These are phyloP conservation scores for Chaetomiaceae sp. DNA, from an alignment of 2,329 filamentous ascomycete genomes.

Conservation along the genomic window DNA sequence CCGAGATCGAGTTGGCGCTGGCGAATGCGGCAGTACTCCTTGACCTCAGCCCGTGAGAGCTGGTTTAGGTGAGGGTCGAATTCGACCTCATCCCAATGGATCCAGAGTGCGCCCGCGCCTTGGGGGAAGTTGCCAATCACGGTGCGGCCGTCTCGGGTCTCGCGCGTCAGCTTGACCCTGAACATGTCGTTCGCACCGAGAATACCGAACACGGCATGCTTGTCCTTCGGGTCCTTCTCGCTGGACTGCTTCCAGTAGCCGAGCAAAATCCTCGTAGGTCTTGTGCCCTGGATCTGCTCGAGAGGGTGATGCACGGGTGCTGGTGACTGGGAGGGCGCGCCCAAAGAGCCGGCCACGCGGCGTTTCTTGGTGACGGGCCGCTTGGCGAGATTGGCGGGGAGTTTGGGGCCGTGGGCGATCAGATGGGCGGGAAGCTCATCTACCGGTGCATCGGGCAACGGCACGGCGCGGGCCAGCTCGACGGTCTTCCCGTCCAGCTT, in stretches of 20 bases:
- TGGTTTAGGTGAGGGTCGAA: conserved; percentile 50
- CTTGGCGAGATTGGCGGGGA: conserved; percentile 27
- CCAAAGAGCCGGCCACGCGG: conserved; percentile 30
- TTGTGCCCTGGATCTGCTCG: conserved; percentile 45
- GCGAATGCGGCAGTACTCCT: conserved; percentile 58
- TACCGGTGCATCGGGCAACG: conserved; percentile 52
- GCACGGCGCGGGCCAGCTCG: conserved; percentile 43
- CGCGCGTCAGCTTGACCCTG: conserved; percentile 53
- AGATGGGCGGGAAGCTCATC: conserved; percentile 41
- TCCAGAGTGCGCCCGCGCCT: conserved; percentile 57
- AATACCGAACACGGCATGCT: conserved; percentile 58
- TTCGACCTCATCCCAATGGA: conserved; percentile 55
- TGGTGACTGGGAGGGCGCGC: conserved; percentile 7
- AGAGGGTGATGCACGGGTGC: conserved; percentile 16
- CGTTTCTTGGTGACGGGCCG: conserved; percentile 43
- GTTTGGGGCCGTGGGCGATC: no score
- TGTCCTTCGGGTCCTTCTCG: conserved; percentile 40
- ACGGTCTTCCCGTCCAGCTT: conserved; percentile 39
- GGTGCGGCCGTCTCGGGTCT: conserved; percentile 54
- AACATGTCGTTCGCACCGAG: conserved; percentile 59
- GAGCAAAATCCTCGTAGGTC: conserved; percentile 52
- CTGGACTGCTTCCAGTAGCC: conserved; percentile 55
- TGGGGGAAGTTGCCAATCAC: conserved; percentile 54
- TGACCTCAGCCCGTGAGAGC: conserved; percentile 50
- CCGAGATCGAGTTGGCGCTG: conserved; percentile 51